Evolutionary conservation across 2,329 filamentous ascomycete species (phyloP), one percentile per base, ranked within the genome.

Genomic region (Ophiostoma sp.): DNA sequence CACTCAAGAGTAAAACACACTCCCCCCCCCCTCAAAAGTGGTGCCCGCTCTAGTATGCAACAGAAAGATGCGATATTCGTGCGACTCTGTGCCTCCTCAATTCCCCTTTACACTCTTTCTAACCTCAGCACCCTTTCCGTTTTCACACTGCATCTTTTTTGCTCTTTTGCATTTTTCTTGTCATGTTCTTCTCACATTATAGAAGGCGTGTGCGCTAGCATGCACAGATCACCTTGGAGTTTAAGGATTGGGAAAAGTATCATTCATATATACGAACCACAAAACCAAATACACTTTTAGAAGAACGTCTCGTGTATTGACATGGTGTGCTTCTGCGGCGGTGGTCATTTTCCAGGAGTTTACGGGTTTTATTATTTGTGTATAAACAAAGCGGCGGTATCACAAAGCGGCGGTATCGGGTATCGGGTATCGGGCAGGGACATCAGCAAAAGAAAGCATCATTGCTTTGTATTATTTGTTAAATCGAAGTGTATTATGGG

Each of bases 261-360:
- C 27, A 60, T 60, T 14, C 55, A 12, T 60, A 60, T 60, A 58
- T 38, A 60, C 55, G 55, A 38, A 5, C 55, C 27, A 60, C 55
- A 60, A 38, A 60, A 11, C 55, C 49, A 52, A 60, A 60, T 60
- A 60, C 11, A 60, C 27, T 60, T 60, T 38, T 40, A 60, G 55
- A 60, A 36, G 55, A 12, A 8, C 27, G 55, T 60, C 18, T 27
- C 12, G 14, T 47, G 45, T 45, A 3, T 5, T 12, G 12, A n/a
- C 41, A 64, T 41, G 41, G 36, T 36, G 16, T 64, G 60, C 36
- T 64, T n/a, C 18, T 55, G 9, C n/a, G 27, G 49, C 9, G 49
- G n/a, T 4, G 9, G 49, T 55, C 42, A 27, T 45, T 45, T 45
- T 12, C 3, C 5, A n/a, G 47, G n/a, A 3, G 47, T 52, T 52